Evolutionary conservation across 805 yeast genomes (phyloP).

Genomic region (Metschnikowia sp.): DNA sequence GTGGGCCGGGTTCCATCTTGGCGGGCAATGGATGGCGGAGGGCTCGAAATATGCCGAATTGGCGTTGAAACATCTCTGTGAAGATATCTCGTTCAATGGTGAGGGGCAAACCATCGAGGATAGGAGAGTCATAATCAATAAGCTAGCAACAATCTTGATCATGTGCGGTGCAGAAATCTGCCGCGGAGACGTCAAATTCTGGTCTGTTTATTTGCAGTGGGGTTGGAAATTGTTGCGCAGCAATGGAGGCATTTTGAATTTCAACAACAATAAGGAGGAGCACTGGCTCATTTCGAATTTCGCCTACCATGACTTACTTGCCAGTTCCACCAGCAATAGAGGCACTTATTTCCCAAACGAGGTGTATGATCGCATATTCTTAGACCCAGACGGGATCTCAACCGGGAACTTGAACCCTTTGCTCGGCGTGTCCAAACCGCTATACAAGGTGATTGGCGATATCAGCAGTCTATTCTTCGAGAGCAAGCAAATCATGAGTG

Average conservation of each 20-base stretch:
- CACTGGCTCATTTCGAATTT: slow-evolving; percentile 75
- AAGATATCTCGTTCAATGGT: slow-evolving; percentile 23
- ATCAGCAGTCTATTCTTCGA: slow-evolving; percentile 59
- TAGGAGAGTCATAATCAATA: slow-evolving; percentile 35
- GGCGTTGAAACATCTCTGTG: slow-evolving; percentile 43
- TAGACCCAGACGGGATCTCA: slow-evolving; percentile 30
- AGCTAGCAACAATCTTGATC: slow-evolving; percentile 64
- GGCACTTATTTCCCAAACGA: slow-evolving; percentile 63
- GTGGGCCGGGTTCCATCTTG: slow-evolving; percentile 54
- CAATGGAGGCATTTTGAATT: slow-evolving; percentile 60
- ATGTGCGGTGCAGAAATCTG: slow-evolving; percentile 80
- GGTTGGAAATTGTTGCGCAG: slow-evolving; percentile 60
- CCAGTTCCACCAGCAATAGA: slow-evolving; percentile 56
- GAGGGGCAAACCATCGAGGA: slow-evolving; percentile 17
- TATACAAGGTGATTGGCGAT: slow-evolving; percentile 66
- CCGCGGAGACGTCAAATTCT: slow-evolving; percentile 73
- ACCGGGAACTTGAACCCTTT: slow-evolving; percentile 59
- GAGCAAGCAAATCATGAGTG: slow-evolving; percentile 33
- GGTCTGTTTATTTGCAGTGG: slow-evolving; percentile 65
- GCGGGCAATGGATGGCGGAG: slow-evolving; percentile 43
- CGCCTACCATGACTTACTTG: slow-evolving; percentile 75
- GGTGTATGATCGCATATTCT: slow-evolving; percentile 55
- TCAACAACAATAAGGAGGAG: slow-evolving; percentile 52
- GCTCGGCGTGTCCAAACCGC: slow-evolving; percentile 66
- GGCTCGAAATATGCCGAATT: slow-evolving; percentile 47